phyloP scores from a whole-genome alignment of 1,284 basidiomycete species.

The Marasmius fiardii region DNA sequence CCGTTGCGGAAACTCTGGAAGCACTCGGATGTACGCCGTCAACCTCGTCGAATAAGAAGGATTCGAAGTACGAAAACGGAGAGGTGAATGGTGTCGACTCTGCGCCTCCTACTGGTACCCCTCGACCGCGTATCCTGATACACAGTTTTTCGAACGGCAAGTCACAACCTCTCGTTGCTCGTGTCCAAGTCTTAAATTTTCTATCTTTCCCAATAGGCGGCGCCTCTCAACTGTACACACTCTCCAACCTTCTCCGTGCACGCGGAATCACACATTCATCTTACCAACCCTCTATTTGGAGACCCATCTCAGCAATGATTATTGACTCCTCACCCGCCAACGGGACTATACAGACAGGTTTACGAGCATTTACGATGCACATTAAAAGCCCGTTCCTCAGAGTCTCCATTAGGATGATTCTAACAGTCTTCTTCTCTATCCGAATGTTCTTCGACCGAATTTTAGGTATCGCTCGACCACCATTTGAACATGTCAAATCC shows the following conservation, averaged over 20 bases:
- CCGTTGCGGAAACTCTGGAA: slow-evolving; percentile 38
- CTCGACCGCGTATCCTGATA: slow-evolving; percentile 35
- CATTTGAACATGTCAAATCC: slow-evolving; percentile 24
- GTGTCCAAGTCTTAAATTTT: background rate
- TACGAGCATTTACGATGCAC: slow-evolving; percentile 37
- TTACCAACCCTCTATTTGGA: slow-evolving; percentile 10
- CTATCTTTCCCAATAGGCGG: slow-evolving; percentile 37
- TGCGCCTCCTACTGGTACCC: no score
- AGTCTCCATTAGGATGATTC: slow-evolving; percentile 17
- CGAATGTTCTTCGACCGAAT: slow-evolving; percentile 13
- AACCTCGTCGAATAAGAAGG: slow-evolving; percentile 8
- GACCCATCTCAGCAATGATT: slow-evolving; percentile 34
- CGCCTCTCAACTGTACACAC: slow-evolving; percentile 33
- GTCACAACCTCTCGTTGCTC: background rate
- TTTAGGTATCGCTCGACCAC: slow-evolving; percentile 15
- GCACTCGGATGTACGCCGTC: slow-evolving; percentile 33
- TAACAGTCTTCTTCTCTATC: slow-evolving; percentile 22
- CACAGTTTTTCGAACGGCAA: slow-evolving; percentile 58
- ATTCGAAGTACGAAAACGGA: no score
- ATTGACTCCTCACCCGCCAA: slow-evolving; percentile 50
- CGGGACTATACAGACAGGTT: slow-evolving; percentile 24
- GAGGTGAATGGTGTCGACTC: no score
- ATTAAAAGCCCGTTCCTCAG: slow-evolving; percentile 34
- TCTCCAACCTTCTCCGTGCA: slow-evolving; percentile 32
- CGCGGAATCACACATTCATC: slow-evolving; percentile 18